These are phyloP conservation scores for Saturnispora besseyi DNA, from an alignment of 805 yeast genomes.

Conservation along the genomic window DNA sequence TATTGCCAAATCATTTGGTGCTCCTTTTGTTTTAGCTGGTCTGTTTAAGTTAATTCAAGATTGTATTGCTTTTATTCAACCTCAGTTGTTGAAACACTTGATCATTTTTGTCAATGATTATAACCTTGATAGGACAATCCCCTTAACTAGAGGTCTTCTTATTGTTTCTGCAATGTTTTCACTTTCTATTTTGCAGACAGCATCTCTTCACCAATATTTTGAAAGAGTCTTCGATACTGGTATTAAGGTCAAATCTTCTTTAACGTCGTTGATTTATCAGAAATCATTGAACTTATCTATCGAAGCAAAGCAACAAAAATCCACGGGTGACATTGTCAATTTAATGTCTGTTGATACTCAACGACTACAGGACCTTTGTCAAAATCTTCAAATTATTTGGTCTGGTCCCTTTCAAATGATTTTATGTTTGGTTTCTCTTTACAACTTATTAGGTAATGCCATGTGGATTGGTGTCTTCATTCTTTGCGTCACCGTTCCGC, in stretches of 20 bases:
- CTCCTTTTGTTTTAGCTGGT: conserved; percentile 61
- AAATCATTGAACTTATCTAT: conserved; percentile 62
- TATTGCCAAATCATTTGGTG: conserved; percentile 63
- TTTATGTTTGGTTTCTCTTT: conserved; percentile 64
- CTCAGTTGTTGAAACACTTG: conserved; percentile 63
- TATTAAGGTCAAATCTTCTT: conserved; percentile 62
- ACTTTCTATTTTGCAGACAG: conserved; percentile 70
- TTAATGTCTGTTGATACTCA: conserved; percentile 92
- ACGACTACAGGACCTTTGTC: conserved; percentile 74
- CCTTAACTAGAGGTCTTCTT: conserved; percentile 67
- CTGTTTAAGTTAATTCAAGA: conserved; percentile 68
- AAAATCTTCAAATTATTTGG: conserved; percentile 74
- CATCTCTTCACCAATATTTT: conserved; percentile 70
- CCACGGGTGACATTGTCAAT: conserved; percentile 91
- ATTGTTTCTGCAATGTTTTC: conserved; percentile 68
- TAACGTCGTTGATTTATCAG: conserved; percentile 58
- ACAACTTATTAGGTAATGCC: conserved; percentile 69
- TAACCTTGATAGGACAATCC: conserved; percentile 38
- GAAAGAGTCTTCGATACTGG: conserved; percentile 67
- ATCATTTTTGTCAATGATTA: conserved; percentile 53
- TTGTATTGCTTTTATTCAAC: conserved; percentile 75
- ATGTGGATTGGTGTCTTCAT: conserved; percentile 94
- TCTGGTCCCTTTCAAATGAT: conserved; percentile 87
- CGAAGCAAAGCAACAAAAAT: conserved; percentile 59
- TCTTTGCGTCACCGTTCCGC: conserved; percentile 68